Percentiles rank a stretch among this genome's conserved stretches.
Evolutionary conservation across 768 basidiomycete species (phyloP).

Genomic region (Mycena alexandri): DNA sequence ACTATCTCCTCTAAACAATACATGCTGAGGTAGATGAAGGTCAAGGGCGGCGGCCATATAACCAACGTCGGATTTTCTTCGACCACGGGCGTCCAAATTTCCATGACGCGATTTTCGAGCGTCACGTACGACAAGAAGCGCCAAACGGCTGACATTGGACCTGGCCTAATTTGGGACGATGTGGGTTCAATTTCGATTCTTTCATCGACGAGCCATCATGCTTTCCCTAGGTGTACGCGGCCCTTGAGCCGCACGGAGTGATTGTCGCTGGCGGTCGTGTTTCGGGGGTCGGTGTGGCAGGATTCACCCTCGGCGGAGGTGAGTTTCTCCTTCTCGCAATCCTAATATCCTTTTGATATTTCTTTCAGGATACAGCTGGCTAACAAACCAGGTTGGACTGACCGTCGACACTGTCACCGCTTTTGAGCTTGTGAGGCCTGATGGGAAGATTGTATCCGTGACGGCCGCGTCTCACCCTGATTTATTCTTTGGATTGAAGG

Average conservation of each 20-base stretch:
- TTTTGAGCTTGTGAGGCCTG: constrained; percentile 57
- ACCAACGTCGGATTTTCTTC: constrained; percentile 51
- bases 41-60: constrained; percentile 46
- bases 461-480: constrained; percentile 50
- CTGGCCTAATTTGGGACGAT: constrained; percentile 56
- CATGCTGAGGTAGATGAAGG: constrained; percentile 38
- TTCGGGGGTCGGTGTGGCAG: constrained; percentile 57
- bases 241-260: constrained; percentile 51
- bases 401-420: constrained; percentile 53
- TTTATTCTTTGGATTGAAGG: constrained; percentile 55
- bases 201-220: too few relatives aligned
- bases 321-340: background rate
- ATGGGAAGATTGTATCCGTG: constrained; percentile 51
- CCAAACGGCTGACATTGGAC: constrained; percentile 37
- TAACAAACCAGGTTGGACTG: constrained; percentile 59
- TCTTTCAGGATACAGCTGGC: constrained; percentile 58
- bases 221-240: constrained; percentile 42
- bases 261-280: constrained; percentile 33
- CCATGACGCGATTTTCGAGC: constrained; percentile 47
- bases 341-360: background rate
- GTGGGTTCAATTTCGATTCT: constrained; percentile 35
- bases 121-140: constrained; percentile 41
- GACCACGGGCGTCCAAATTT: constrained; percentile 56
- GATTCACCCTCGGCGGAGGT: constrained; percentile 60
- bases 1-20: too few relatives aligned